Evolutionary conservation across 306 rosid genomes (phyloP).

Genomic region (Morella rubra): DNA sequence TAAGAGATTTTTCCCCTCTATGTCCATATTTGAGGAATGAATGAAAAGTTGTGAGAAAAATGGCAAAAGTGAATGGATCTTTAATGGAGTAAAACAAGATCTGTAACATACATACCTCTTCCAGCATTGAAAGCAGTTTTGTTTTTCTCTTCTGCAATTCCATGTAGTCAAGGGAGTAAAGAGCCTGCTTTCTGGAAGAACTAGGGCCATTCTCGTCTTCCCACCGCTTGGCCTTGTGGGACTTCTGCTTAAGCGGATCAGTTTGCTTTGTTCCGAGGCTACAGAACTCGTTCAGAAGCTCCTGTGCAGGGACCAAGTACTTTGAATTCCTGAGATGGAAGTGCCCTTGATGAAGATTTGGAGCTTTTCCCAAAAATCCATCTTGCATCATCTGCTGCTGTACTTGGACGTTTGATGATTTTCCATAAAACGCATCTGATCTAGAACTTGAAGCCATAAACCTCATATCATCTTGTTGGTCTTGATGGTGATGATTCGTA

Average conservation of each 20-base stretch:
- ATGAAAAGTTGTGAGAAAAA: conserved; percentile 2
- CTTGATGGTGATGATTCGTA: conserved; percentile 25
- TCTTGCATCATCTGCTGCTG: conserved; percentile 38
- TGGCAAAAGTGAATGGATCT: conserved; percentile 1
- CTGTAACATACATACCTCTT: conserved; percentile 59
- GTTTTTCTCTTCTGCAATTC: conserved; percentile 89
- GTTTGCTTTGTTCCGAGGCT: conserved; percentile 60
- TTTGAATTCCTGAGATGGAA: conserved; percentile 59
- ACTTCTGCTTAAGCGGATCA: conserved; percentile 39
- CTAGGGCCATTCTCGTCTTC: conserved; percentile 41
- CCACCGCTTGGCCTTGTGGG: conserved; percentile 48
- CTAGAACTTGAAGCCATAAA: conserved; percentile 33
- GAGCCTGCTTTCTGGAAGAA: conserved; percentile 53
- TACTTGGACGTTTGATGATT: conserved; percentile 15
- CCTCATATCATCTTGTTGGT: conserved; percentile 23
- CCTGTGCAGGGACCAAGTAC: conserved; percentile 66
- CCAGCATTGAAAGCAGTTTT: conserved; percentile 84
- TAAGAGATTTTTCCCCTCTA: neutral
- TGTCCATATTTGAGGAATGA: conserved; percentile 22
- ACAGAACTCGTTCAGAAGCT: conserved; percentile 82
- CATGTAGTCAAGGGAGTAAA: conserved; percentile 69
- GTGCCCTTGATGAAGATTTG: conserved; percentile 35
- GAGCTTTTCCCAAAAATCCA: conserved; percentile 31
- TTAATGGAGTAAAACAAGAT: conserved; percentile 28
- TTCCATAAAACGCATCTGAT: conserved; percentile 41